A percentile compares a stretch with the other conserved stretches of the same genome.
Evolutionary conservation across 352 stramenopile species (phyloP).

Genomic region (Phytopythium boreale): DNA sequence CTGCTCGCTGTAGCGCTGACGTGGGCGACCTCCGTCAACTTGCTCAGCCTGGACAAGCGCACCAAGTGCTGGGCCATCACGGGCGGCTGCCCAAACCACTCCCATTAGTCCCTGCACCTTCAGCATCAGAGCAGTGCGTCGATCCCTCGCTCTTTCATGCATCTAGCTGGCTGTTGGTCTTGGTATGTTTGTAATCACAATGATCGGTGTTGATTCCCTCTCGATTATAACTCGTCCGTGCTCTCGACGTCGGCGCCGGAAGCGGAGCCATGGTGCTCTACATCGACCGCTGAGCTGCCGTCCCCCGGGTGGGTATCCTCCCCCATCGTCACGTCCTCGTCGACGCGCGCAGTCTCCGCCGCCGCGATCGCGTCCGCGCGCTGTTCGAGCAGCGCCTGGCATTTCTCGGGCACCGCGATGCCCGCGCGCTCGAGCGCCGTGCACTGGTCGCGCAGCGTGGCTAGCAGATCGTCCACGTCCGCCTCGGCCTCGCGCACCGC

Average conservation of each 20-base stretch:
- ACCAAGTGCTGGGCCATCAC: slow-evolving; percentile 69
- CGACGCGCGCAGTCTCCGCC: not conserved
- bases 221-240: not conserved
- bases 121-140: no score
- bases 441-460: slow-evolving; percentile 24
- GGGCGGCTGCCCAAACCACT: slow-evolving; percentile 34
- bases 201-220: not conserved
- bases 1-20: slow-evolving; percentile 31
- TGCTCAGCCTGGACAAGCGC: slow-evolving; percentile 51
- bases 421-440: slow-evolving; percentile 22
- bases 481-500: slow-evolving; percentile 43
- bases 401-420: slow-evolving; percentile 23
- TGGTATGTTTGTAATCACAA: not conserved
- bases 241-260: not conserved
- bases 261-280: not conserved
- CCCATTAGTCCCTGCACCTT: not conserved
- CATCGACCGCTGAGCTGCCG: not conserved
- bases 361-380: not conserved
- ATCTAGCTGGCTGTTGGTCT: not conserved
- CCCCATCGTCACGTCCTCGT: not conserved
- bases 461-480: slow-evolving; percentile 29
- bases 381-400: slow-evolving; percentile 24
- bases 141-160: no score
- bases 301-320: not conserved
- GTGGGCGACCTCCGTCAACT: slow-evolving; percentile 47